Base-by-base conservation (phyloP, 2,329 filamentous ascomycete genomes). In the Dothiorella sarmentorum region DNA sequence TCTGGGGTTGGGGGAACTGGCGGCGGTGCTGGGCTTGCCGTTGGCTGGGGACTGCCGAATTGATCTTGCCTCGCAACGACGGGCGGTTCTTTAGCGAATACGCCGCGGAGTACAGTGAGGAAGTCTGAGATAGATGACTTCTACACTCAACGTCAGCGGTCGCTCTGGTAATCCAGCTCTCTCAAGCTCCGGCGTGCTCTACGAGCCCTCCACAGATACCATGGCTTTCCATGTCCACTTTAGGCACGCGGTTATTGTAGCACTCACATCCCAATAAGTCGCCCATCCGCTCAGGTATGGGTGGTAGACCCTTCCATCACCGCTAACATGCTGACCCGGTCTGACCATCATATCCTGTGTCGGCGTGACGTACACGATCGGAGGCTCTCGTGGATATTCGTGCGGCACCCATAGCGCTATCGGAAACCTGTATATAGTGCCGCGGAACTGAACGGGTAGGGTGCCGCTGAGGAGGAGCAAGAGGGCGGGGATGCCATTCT, bases 1-100 rank as follows among this genome's bases (percentile, higher is more conserved):
- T 85, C 84, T 7, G 88, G 89, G 17, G 88, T 78, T 56, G 89
- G 88, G 60, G 89, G 89, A n/a, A 88, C 73, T 11, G 87, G 85
- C 29, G 88, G 88, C 27, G 71, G 71, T 17, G 51, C 64, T 9
- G 71, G 67, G 11, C 73, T 63, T 73, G 69, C 60, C 65, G 70
- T 43, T 63, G 64, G 20, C 61, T 49, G 37, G 22, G 51, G 66
- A 61, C 66, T 62, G 59, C 70, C 67, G 35, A 68, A 67, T 42
- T 64, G 66, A 27, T 68, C 67, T 64, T 80, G 77, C 66, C 85
- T 86, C 31, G 91, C 85, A 61, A 94, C 85, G 3, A 97, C 90
- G 0, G 94, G 94, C 7, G 94, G 94, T 68, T 99, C 94, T 74
- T 95, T 96, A 35, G 91, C 88, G 70, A 99, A 99, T 20, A 97